These are phyloP conservation scores for Mitosporidium daphniae DNA, from an alignment of 371 early-diverging fungal species.

Conservation along the genomic window DNA sequence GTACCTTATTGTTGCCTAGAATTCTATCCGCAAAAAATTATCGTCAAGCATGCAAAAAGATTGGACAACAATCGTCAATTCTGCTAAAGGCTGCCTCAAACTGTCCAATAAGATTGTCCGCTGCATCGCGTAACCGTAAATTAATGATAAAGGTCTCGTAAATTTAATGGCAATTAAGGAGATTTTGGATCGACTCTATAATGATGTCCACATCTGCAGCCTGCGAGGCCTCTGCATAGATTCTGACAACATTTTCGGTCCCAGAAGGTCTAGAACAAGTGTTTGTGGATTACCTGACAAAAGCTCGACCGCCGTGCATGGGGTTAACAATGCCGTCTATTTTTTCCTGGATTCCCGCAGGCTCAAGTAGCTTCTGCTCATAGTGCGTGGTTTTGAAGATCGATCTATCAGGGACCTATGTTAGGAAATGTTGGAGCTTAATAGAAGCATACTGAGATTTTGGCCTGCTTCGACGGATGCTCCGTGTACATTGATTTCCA, in stretches of 20 bases:
- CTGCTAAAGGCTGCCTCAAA: no score
- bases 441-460: slow-evolving; percentile 21
- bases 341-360: slow-evolving; percentile 43
- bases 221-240: slow-evolving; percentile 96
- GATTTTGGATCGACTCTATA: no score
- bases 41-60: no score
- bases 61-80: no score
- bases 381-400: slow-evolving; percentile 74
- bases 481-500: slow-evolving; percentile 80
- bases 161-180: no score
- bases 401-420: slow-evolving; percentile 28
- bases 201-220: no score
- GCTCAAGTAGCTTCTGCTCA: slow-evolving; percentile 49
- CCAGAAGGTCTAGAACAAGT: slow-evolving; percentile 45
- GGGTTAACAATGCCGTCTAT: slow-evolving; percentile 44
- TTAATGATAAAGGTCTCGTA: no score
- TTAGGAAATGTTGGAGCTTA: slow-evolving; percentile 1
- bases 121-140: no score
- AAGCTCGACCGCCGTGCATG: slow-evolving; percentile 41
- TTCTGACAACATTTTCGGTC: slow-evolving; percentile 92
- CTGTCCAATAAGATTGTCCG: no score
- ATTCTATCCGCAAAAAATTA: no score
- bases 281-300: slow-evolving; percentile 31
- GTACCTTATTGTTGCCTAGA: no score
- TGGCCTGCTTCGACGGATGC: slow-evolving; percentile 56